phyloP scores from a whole-genome alignment of 139 green algal species.

The Tetraselmis striata region DNA sequence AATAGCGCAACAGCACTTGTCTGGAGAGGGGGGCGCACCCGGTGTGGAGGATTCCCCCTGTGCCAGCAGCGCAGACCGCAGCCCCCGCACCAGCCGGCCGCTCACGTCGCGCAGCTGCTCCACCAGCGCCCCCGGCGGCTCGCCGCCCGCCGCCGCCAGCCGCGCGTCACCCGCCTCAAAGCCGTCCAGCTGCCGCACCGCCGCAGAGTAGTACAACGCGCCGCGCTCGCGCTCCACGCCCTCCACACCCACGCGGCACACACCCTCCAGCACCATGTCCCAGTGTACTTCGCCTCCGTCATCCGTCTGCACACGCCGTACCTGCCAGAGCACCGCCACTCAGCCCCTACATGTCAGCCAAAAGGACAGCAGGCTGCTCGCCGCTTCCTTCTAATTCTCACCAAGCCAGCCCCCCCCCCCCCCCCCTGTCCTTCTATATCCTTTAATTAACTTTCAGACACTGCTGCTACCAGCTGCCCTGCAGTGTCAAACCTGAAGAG shows the following conservation, averaged over 20 bases:
- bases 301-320: slow-evolving; percentile 26
- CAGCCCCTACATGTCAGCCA: no score
- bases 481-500: no score
- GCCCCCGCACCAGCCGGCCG: neutral
- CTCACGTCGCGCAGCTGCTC: neutral
- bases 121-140: neutral
- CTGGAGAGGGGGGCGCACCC: no score
- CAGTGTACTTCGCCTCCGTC: slow-evolving; percentile 12
- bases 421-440: no score
- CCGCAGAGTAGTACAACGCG: neutral
- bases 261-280: slow-evolving; percentile 38
- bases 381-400: no score
- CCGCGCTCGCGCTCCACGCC: neutral
- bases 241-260: slow-evolving; percentile 22
- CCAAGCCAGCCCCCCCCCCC: no score
- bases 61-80: neutral
- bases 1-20: no score
- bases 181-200: slow-evolving; percentile 1
- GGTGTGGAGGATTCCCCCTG: neutral
- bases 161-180: neutral
- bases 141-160: neutral
- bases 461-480: no score
- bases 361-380: no score
- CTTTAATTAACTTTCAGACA: no score
- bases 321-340: no score